Evolutionary conservation across 306 rosid species (phyloP), one percentile per base, ranked within the genome.

Genomic region (Begonia loranthoides): DNA sequence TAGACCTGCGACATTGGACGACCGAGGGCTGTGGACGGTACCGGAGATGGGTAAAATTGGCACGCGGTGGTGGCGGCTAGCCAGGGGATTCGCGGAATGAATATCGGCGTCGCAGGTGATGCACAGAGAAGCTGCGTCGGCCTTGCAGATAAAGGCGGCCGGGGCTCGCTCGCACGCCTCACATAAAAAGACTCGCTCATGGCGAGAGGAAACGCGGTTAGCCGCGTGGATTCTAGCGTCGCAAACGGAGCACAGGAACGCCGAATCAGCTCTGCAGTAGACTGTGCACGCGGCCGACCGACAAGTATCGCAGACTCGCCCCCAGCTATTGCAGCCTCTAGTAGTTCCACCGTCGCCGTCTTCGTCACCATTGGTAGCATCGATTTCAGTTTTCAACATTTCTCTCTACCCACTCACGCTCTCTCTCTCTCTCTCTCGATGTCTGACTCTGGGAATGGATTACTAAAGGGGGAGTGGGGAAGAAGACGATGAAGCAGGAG

Each of bases 41-140:
- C 81, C 78, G 12, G 82, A 64, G 45, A 78, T 67, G 14, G 82
- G 86, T 9, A 66, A 70, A 15, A 88, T 72, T 9, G 95, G 87
- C 11, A 85, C 90, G 0, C 97, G 95, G 45, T 82, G 94, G 78
- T 90, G 97, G 33, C 97, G 97, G 67, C 92, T 57, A 3, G 97
- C 94, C 1, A 90, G 83, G 0, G 94, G 94, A 52, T 90, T 90
- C 6, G 97, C 95, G 1, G 97, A 76, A 73, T 90, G 97, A 71
- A 85, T 80, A 17, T 79, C 94, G 0, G 87, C 86, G 43, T 90
- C 97, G 62, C 97, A 90, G 12, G 85, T 21, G 10, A 77, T 13
- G 55, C 97, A 90, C 13, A 90, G 97, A 0, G 97, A 90, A 0
- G 97, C 97, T 0, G 92, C 87, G 45, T 90, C 97, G 0, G 97